Evolutionary conservation across 2,329 filamentous ascomycete genomes (phyloP).

Genomic region (Orbilia brochopaga): DNA sequence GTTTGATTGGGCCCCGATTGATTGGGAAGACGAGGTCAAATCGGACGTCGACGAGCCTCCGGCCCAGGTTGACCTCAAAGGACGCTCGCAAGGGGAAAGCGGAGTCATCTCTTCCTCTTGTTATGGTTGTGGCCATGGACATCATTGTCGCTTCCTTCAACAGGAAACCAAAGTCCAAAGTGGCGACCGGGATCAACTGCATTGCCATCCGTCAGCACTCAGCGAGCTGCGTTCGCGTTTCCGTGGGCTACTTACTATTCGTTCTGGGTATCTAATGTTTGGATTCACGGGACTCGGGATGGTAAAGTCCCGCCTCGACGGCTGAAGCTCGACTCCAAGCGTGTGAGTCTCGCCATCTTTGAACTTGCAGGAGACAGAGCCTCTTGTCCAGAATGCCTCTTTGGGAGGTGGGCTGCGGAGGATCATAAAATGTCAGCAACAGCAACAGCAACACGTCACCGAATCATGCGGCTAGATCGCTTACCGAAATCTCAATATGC

Average conservation of each 20-base stretch:
- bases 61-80: constrained; percentile 59
- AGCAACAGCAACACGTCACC: neutral
- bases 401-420: constrained; percentile 62
- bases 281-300: constrained; percentile 56
- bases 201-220: neutral
- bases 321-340: constrained; percentile 54
- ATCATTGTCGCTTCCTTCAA: constrained; percentile 65
- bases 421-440: neutral
- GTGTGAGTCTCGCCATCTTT: constrained; percentile 32
- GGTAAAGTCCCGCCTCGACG: constrained; percentile 39
- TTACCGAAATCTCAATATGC: constrained; percentile 28
- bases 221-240: neutral
- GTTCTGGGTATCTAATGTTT: constrained; percentile 21
- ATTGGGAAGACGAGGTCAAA: constrained; percentile 58
- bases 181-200: constrained; percentile 60
- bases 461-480: neutral
- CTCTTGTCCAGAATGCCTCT: constrained; percentile 62
- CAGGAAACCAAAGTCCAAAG: constrained; percentile 70
- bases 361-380: neutral
- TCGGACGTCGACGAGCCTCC: constrained; percentile 59
- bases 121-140: constrained; percentile 62
- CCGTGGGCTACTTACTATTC: constrained; percentile 40
- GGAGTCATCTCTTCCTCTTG: constrained; percentile 52
- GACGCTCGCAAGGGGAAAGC: constrained; percentile 19
- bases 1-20: constrained; percentile 38